Percentiles rank a stretch among this genome's conserved stretches.
phyloP scores from a whole-genome alignment of 169 alveolate genomes.

The Theileria sp. region DNA sequence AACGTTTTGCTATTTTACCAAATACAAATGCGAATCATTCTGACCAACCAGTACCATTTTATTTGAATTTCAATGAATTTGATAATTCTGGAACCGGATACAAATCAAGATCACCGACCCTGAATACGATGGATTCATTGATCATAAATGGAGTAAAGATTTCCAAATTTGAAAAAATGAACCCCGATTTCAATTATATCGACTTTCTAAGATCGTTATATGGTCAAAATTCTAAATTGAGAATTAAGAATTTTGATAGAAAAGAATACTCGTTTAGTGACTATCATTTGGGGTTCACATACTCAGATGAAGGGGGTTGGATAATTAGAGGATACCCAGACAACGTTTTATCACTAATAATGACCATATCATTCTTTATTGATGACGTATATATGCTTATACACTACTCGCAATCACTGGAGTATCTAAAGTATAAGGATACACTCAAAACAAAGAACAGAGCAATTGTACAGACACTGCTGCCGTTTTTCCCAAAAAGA shows the following conservation, averaged over 20 bases:
- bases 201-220: background rate
- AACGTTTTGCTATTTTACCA: background rate
- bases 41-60: background rate
- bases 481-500: conserved; percentile 55
- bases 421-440: conserved; percentile 49
- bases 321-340: conserved; percentile 4
- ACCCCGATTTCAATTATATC: background rate
- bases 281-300: background rate
- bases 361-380: conserved; percentile 22
- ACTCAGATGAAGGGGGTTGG: background rate
- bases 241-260: background rate
- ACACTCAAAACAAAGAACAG: conserved; percentile 48
- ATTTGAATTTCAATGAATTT: background rate
- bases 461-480: conserved; percentile 29
- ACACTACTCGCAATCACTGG: conserved; percentile 57
- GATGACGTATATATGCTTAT: conserved; percentile 36
- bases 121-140: background rate
- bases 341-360: background rate
- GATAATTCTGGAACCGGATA: background rate
- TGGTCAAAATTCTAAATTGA: background rate
- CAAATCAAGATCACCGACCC: background rate
- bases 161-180: background rate
- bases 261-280: background rate
- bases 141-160: conserved; percentile 3
- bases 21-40: background rate